phyloP scores from a whole-genome alignment of 805 yeast species.

The Huiozyma naganishii region DNA sequence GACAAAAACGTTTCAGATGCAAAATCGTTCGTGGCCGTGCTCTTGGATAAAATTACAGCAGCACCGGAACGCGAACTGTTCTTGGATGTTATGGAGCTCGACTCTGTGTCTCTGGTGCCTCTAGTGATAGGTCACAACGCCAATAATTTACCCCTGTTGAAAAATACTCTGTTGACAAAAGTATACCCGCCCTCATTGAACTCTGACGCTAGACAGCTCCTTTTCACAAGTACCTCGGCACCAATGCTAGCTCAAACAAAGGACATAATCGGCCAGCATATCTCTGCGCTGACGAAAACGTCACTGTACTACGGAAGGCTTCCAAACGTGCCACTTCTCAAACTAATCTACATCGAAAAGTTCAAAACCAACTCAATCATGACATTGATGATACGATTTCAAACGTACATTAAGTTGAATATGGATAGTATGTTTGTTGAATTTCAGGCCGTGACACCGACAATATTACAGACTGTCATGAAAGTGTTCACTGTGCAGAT shows the following conservation, averaged over 20 bases:
- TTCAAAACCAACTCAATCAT: conserved; percentile 12
- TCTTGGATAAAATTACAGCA: conserved; percentile 12
- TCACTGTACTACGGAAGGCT: conserved; percentile 11
- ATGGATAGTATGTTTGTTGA: conserved; percentile 10
- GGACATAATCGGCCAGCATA: too few species aligned
- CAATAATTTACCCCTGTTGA: too few species aligned
- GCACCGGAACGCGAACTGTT: conserved; percentile 3
- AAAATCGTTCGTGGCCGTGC: not conserved
- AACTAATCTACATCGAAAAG: conserved; percentile 14
- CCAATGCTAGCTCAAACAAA: too few species aligned
- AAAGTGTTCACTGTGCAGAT: conserved; percentile 19
- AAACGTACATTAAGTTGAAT: conserved; percentile 18
- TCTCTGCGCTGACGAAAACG: not conserved
- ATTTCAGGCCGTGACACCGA: conserved; percentile 15
- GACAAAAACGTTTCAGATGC: conserved; percentile 7
- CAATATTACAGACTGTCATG: conserved; percentile 12
- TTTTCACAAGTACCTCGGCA: too few species aligned
- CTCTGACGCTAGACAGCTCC: too few species aligned
- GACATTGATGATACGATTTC: conserved; percentile 20
- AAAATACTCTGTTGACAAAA: too few species aligned
- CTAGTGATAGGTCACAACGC: conserved; percentile 1
- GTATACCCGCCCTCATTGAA: too few species aligned
- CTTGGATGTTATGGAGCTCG: conserved; percentile 1
- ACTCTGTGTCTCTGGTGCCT: conserved; percentile 13
- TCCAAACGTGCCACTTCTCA: conserved; percentile 14